A percentile compares a stretch with the other conserved stretches of the same genome.
Evolutionary conservation across 2,329 filamentous ascomycete genomes (phyloP).

Genomic region (Arthrobotrys pseudoclavata): DNA sequence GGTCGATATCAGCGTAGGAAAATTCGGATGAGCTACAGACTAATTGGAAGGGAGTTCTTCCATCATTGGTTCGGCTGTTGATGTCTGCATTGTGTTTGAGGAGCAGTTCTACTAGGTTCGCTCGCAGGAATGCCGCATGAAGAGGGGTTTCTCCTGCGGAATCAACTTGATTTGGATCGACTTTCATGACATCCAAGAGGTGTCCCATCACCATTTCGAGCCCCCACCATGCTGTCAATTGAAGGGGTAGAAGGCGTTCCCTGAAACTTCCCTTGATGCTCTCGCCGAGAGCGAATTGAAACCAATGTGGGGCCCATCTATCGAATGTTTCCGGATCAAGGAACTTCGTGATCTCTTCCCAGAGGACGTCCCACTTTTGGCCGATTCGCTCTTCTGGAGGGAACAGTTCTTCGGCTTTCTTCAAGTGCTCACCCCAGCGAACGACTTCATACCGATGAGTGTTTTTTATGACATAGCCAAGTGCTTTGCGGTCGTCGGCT

Average conservation of each 20-base stretch:
- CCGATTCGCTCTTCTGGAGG: conserved; percentile 36
- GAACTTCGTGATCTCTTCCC: conserved; percentile 41
- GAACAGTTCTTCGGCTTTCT: conserved; percentile 40
- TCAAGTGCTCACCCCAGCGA: conserved; percentile 44
- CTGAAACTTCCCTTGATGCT: background rate
- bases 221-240: conserved; percentile 31
- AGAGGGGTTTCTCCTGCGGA: conserved; percentile 36
- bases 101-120: conserved; percentile 36
- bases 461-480: conserved; percentile 3
- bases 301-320: conserved; percentile 38
- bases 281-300: background rate
- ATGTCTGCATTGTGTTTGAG: conserved; percentile 44
- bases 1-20: conserved; percentile 35
- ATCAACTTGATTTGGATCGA: conserved; percentile 32
- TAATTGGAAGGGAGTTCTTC: conserved; percentile 34
- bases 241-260: conserved; percentile 10
- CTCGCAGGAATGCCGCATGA: conserved; percentile 18
- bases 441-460: conserved; percentile 42
- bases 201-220: conserved; percentile 45
- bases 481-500: background rate
- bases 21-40: conserved; percentile 27
- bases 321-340: conserved; percentile 38
- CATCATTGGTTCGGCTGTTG: background rate
- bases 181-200: conserved; percentile 23
- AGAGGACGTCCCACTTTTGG: conserved; percentile 49